phyloP scores from a whole-genome alignment of 805 yeast species.

The Candida odintsovae region DNA sequence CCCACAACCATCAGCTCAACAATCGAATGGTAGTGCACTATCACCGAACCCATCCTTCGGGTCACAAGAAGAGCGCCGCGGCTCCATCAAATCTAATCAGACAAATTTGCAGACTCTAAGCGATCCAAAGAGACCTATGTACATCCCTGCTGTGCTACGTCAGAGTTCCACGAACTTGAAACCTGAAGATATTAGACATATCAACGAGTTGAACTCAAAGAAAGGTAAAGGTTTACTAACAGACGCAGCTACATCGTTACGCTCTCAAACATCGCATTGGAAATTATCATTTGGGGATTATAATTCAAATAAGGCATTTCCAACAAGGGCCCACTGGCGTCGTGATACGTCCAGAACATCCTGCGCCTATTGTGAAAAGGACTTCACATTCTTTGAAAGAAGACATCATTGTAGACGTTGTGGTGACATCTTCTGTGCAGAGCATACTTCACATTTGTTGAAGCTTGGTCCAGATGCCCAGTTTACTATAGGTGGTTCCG shows the following conservation, averaged over 20 bases:
- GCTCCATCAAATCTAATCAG: conserved; percentile 4
- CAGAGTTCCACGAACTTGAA: conserved; percentile 38
- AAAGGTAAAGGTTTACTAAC: conserved; percentile 16
- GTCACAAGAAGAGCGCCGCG: not conserved
- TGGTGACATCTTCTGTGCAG: conserved; percentile 74
- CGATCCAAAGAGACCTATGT: conserved; percentile 80
- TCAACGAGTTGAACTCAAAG: conserved; percentile 24
- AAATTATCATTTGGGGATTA: conserved; percentile 23
- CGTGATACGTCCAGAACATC: conserved; percentile 59
- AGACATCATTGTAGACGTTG: conserved; percentile 83
- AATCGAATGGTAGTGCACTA: conserved; percentile 10
- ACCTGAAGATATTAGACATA: conserved; percentile 30
- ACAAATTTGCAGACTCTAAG: conserved; percentile 56
- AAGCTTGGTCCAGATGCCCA: conserved; percentile 55
- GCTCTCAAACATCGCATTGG: conserved; percentile 24
- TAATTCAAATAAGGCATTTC: conserved; percentile 4
- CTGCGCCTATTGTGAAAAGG: conserved; percentile 63
- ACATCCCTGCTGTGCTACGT: conserved; percentile 83
- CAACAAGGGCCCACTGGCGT: conserved; percentile 62
- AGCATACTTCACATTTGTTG: conserved; percentile 53
- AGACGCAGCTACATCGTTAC: conserved; percentile 22
- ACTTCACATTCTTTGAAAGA: conserved; percentile 73
- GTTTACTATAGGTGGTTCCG: conserved; percentile 62
- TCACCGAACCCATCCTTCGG: not conserved
- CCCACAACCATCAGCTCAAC: conserved; percentile 9